Evolutionary conservation across 768 basidiomycete species (phyloP).

Genomic region (Trametes villosa): DNA sequence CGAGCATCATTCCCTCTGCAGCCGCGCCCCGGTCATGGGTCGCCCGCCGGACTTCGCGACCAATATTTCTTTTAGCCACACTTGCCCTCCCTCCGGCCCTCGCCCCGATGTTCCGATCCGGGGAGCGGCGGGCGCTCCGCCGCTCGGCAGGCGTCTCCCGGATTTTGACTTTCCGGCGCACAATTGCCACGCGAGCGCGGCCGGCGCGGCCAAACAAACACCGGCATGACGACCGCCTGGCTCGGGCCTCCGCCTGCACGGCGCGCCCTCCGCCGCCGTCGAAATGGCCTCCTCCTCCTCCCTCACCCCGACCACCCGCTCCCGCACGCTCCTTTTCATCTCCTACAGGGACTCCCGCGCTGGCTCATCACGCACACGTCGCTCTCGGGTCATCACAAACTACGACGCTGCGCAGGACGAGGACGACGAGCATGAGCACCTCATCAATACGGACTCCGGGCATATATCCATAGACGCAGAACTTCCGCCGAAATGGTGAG

Average conservation of each 20-base stretch:
- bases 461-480: constrained; percentile 58
- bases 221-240: constrained; percentile 28
- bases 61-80: constrained; percentile 1
- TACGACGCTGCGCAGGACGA: constrained; percentile 52
- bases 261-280: constrained; percentile 23
- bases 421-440: constrained; percentile 68
- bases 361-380: constrained; percentile 46
- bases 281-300: constrained; percentile 41
- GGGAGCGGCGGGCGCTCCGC: constrained; percentile 18
- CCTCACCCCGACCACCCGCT: constrained; percentile 66
- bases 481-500: constrained; percentile 88
- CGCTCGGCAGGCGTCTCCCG: constrained; percentile 7
- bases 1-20: constrained; percentile 15
- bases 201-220: constrained; percentile 24
- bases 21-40: constrained; percentile 12
- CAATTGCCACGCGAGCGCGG: background rate
- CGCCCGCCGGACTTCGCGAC: background rate
- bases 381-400: constrained; percentile 36
- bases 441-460: constrained; percentile 55
- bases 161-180: background rate
- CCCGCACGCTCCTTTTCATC: constrained; percentile 89
- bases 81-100: background rate
- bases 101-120: constrained; percentile 17
- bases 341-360: constrained; percentile 86
- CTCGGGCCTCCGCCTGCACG: constrained; percentile 10